Percentiles rank a stretch among this genome's conserved stretches.
Conservation (phyloP, 2,329 filamentous ascomycete species). For the Diaporthe humulicola region DNA sequence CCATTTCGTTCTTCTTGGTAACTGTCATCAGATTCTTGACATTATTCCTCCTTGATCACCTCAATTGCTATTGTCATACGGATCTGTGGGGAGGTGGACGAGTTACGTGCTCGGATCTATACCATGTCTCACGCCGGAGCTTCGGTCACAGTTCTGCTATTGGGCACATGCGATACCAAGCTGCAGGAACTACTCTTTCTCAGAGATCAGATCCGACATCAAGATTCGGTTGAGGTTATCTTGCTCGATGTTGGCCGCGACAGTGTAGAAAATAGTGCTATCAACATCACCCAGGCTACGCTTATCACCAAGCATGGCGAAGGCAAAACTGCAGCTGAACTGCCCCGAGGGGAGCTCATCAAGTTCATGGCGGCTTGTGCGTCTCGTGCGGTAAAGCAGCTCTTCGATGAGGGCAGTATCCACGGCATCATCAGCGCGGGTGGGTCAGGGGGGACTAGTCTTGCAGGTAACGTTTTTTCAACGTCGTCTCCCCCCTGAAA, state of each 20-base stretch:
- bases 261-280: slow-evolving; percentile 55
- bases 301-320: slow-evolving; percentile 54
- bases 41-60: neutral
- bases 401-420: slow-evolving; percentile 56
- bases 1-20: neutral
- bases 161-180: slow-evolving; percentile 77
- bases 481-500: neutral
- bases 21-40: neutral
- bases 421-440: slow-evolving; percentile 72
- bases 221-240: slow-evolving; percentile 44
- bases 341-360: slow-evolving; percentile 69
- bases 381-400: slow-evolving; percentile 53
- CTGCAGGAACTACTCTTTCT: slow-evolving; percentile 70
- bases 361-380: slow-evolving; percentile 66
- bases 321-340: slow-evolving; percentile 49
- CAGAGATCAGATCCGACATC: slow-evolving; percentile 56
- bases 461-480: slow-evolving; percentile 8
- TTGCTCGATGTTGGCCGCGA: slow-evolving; percentile 62
- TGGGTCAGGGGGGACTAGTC: slow-evolving; percentile 58
- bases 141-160: slow-evolving; percentile 60
- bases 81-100: neutral
- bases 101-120: neutral
- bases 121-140: slow-evolving; percentile 39
- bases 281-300: slow-evolving; percentile 59
- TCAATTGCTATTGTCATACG: neutral